Percentiles rank a stretch among this genome's conserved stretches.
Conservation (phyloP, 2,329 filamentous ascomycete genomes). For the Lasiodiplodia sp. region DNA sequence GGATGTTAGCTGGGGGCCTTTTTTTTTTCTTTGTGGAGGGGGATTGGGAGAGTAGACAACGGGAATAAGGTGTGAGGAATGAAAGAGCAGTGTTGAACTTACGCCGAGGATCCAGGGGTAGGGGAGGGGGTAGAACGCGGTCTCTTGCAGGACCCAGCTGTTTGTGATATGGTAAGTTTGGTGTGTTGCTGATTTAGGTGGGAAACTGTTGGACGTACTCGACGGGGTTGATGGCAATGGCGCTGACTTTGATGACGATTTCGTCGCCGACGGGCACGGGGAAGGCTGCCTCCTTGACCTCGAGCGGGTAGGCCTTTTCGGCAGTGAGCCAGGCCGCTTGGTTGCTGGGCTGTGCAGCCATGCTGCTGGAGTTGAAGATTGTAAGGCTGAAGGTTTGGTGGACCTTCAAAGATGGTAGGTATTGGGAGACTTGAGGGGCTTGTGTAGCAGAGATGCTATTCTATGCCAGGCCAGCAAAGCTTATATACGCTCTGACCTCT, state of each 20-base stretch:
- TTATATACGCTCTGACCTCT: not conserved
- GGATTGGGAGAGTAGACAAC: not conserved
- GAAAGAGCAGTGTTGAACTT: not conserved
- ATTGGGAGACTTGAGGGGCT: not conserved
- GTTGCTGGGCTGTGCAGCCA: not conserved
- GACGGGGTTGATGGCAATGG: constrained; percentile 58
- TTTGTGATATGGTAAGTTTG: not conserved
- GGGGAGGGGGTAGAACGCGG: constrained; percentile 38
- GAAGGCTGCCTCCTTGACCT: constrained; percentile 49
- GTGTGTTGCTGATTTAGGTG: not conserved
- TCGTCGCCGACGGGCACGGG: constrained; percentile 55
- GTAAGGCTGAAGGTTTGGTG: not conserved
- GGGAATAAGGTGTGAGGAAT: too few relatives aligned
- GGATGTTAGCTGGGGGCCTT: too few relatives aligned
- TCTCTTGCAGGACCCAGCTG: not conserved
- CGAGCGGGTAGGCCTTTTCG: constrained; percentile 39
- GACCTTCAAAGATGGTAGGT: not conserved
- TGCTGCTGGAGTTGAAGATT: not conserved
- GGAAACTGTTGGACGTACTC: constrained; percentile 46
- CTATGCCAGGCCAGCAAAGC: not conserved
- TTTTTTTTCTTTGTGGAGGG: not conserved
- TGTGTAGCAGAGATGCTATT: not conserved
- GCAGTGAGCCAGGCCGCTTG: constrained; percentile 18
- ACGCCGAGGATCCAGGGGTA: constrained; percentile 46
- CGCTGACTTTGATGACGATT: constrained; percentile 56